Evolutionary conservation across 2,329 filamentous ascomycete genomes (phyloP), one percentile per base, ranked within the genome.

Genomic region (Neonectria magnoliae): DNA sequence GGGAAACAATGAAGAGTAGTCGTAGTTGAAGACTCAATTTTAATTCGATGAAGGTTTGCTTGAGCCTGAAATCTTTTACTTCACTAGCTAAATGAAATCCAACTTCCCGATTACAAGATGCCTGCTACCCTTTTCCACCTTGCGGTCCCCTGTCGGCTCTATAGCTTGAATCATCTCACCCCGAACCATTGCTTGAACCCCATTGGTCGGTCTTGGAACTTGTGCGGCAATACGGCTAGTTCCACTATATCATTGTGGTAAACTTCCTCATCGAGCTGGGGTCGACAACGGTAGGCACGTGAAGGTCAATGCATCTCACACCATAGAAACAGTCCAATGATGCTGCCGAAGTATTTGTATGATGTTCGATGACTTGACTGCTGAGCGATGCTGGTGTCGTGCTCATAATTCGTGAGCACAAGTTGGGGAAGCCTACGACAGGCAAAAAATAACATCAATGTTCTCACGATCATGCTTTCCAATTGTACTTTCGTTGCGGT

Each of bases 331-430:
- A 44, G 51, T 16, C 50, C 44, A 11, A 41, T 8, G 13, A 38
- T 55, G 36, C 55, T 60, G 38, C 60, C 61, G 29, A 60, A 64
- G 61, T 56, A 60, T 6, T 60, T 27, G 25, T 64, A 59, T 25
- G 44, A 14, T n/a, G 50, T 44, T 18, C 54, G 61, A 45, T 44
- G 25, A 25, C 25, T 5, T 5, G 25, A 25, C 25, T 25, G 25
- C 6, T 25, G 25, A 25, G 5, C 25, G 25, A 25, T 25, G 25
- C 25, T 25, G 25, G 25, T 25, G 25, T 25, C 25, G 25, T 25
- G 25, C 25, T 25, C 25, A 25, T 25, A 5, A 25, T 6, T 25
- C 25, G 5, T 25, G 4, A 5, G 25, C 25, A 25, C 25, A 25
- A 6, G 5, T 25, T 25, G 25, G 5, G 25, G 25, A 25, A 25